phyloP scores from a whole-genome alignment of 179 eudicot species.

The Gypsophila paniculata region DNA sequence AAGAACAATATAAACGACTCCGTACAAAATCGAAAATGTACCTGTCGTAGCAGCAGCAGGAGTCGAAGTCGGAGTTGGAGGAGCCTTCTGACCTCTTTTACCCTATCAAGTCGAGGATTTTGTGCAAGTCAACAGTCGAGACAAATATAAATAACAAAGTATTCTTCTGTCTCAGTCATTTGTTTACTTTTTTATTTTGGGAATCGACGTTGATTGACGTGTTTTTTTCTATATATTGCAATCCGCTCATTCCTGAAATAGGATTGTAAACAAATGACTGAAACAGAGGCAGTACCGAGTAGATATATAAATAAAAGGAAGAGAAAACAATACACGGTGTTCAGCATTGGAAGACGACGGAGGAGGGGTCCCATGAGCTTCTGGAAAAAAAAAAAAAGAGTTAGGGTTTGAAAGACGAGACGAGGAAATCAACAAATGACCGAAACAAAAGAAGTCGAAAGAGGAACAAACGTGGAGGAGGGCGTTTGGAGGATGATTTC shows the following conservation, averaged over 20 bases:
- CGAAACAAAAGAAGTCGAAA: neutral
- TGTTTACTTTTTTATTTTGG: too few relatives aligned
- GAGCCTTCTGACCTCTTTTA: neutral
- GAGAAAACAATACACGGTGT: neutral
- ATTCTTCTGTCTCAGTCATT: too few relatives aligned
- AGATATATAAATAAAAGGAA: too few relatives aligned
- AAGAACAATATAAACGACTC: neutral
- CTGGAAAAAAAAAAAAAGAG: neutral
- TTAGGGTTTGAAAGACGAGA: neutral
- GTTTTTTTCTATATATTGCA: too few relatives aligned
- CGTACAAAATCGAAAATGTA: neutral
- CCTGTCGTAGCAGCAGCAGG: neutral
- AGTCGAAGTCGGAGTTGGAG: neutral
- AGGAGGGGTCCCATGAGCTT: neutral
- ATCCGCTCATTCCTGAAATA: too few relatives aligned
- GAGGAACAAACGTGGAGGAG: neutral
- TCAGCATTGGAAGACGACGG: constrained; percentile 2
- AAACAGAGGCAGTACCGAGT: too few relatives aligned
- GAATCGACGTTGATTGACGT: too few relatives aligned
- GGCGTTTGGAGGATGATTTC: neutral
- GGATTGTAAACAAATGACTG: too few relatives aligned
- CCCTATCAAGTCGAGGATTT: neutral
- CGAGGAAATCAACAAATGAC: too few relatives aligned
- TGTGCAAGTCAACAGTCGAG: neutral
- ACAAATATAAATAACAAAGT: too few relatives aligned